These are phyloP conservation scores for Skeletonema marinoi DNA, from an alignment of 108 stramenopile species.

Conservation along the genomic window DNA sequence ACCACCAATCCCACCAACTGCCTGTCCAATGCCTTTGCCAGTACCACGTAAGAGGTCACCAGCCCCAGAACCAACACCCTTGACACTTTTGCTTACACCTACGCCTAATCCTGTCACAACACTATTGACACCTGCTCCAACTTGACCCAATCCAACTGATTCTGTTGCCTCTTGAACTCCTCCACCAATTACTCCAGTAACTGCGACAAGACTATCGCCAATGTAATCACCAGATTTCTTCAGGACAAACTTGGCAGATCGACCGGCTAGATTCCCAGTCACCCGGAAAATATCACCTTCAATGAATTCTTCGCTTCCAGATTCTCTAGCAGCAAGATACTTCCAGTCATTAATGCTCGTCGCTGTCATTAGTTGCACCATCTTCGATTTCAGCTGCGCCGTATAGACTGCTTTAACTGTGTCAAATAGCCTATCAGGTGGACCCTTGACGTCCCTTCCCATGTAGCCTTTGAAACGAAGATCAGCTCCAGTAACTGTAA, in stretches of 20 bases:
- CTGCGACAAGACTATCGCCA: constrained; percentile 63
- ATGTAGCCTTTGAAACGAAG: constrained; percentile 79
- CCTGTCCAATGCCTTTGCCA: constrained; percentile 86
- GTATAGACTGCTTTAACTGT: constrained; percentile 73
- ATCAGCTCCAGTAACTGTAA: constrained; percentile 76
- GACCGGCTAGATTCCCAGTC: constrained; percentile 83
- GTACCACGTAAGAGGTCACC: constrained; percentile 77
- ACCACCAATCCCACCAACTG: constrained; percentile 81
- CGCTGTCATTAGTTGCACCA: constrained; percentile 73
- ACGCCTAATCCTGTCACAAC: constrained; percentile 85
- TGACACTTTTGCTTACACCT: constrained; percentile 76
- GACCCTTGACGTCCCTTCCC: constrained; percentile 72
- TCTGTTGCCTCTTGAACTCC: constrained; percentile 75
- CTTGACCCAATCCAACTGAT: constrained; percentile 69
- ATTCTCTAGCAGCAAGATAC: constrained; percentile 74
- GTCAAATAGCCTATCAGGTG: constrained; percentile 81
- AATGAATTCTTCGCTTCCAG: constrained; percentile 80
- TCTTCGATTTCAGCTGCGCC: constrained; percentile 77
- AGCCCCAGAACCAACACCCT: constrained; percentile 84
- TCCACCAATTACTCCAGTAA: constrained; percentile 65
- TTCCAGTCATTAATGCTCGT: constrained; percentile 90
- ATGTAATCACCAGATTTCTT: constrained; percentile 70
- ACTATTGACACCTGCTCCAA: constrained; percentile 87
- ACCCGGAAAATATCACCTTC: constrained; percentile 88
- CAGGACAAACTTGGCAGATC: constrained; percentile 67